Evolutionary conservation across 768 basidiomycete species (phyloP), one percentile per base, ranked within the genome.

Genomic region (Hortiboletus campestris): DNA sequence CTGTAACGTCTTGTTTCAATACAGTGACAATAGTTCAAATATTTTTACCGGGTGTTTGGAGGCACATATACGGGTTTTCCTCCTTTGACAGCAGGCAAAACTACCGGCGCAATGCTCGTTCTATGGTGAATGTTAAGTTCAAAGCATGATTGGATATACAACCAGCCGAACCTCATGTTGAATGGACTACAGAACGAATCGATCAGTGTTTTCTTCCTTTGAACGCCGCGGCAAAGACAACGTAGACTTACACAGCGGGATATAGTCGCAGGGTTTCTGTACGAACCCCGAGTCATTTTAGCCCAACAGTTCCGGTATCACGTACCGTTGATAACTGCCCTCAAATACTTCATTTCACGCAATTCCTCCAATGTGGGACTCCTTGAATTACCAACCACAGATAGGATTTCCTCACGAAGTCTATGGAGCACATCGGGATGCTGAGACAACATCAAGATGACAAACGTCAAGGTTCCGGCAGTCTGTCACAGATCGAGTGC

Each of bases 291-390:
- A 35, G 28, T 44, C 31, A 49, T 29, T 31, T 29, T 19, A 49
- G 16, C 14, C 17, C 14, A 31, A 22, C 6, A 31, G 19, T 43
- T 28, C 42, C 6, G 19, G 3, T 4, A 40, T 7, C 3, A 50
- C 67, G 22, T 52, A 70, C 69, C 69, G 22, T 71, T 72, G 25
- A 78, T 72, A 20, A 78, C 68, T 22, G 77, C 76, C 25, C 63
- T 66, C 46, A 78, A 35, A 55, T 76, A 78, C 42, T 72, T 77
- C 74, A 79, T 74, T 2, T 67, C 67, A 8, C 64, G 62, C 28
- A 74, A 53, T 19, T 74, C 60, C 9, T 70, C 67, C n/a, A 57
- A 54, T 4, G 72, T 74, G 16, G 73, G 73, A 14, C 55, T 38
- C 25, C 56, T 62, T 2, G 66, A 61, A 17, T 46, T 40, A 5